Conservation (phyloP, 495 filamentous ascomycete genomes). For the Xylaria bambusicola region DNA sequence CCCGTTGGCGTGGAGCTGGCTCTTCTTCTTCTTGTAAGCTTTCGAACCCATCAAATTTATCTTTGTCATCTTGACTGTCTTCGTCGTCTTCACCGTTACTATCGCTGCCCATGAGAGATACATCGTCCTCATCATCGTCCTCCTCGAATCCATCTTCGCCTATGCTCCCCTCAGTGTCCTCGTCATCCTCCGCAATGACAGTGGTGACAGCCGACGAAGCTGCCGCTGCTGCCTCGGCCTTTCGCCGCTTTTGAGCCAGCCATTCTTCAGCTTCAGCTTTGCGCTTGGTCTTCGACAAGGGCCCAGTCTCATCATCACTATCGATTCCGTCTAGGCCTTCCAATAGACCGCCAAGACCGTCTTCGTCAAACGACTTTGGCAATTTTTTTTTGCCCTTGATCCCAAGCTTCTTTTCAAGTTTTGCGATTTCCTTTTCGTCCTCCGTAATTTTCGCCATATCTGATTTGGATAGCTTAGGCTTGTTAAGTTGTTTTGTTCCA, state of each 20-base stretch:
- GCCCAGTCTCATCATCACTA: constrained; percentile 53
- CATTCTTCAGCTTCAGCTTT: constrained; percentile 63
- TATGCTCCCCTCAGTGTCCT: not conserved
- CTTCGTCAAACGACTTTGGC: constrained; percentile 76
- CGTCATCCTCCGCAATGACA: not conserved
- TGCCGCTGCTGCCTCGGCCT: constrained; percentile 35
- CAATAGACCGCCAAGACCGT: constrained; percentile 79
- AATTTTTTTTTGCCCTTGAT: constrained; percentile 76
- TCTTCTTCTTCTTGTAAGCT: constrained; percentile 27
- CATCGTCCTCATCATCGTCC: constrained; percentile 32
- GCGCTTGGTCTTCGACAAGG: constrained; percentile 58
- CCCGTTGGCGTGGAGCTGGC: constrained; percentile 36
- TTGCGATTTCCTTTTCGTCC: constrained; percentile 87
- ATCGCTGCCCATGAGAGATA: constrained; percentile 31
- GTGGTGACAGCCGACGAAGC: not conserved
- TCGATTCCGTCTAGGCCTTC: constrained; percentile 62
- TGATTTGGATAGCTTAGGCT: constrained; percentile 53
- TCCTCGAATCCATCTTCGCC: constrained; percentile 33
- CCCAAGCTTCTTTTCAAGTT: constrained; percentile 85
- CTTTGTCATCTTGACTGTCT: constrained; percentile 30
- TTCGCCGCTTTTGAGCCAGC: constrained; percentile 49
- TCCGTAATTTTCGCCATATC: constrained; percentile 65
- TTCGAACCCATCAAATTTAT: constrained; percentile 34
- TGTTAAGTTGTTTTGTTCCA: constrained; percentile 30
- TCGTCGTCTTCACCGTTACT: constrained; percentile 34